phyloP scores from a whole-genome alignment of 2,329 filamentous ascomycete genomes.

The Chaetomium sp. region DNA sequence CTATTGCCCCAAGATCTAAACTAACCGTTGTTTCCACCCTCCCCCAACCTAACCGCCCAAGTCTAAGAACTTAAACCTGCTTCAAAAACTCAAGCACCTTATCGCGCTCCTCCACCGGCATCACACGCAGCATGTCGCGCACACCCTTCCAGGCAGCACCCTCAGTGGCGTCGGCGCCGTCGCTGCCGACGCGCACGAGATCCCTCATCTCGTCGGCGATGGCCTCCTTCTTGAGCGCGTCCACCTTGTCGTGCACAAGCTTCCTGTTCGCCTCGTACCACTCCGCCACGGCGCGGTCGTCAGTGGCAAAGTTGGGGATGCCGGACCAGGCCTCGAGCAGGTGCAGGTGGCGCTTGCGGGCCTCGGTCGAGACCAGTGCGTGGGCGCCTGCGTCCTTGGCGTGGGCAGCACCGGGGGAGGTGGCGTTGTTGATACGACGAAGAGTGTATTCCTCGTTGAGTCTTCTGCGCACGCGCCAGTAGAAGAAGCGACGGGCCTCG shows the following conservation, averaged over 20 bases:
- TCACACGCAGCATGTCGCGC: conserved; percentile 78
- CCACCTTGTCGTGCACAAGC: conserved; percentile 79
- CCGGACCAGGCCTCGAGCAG: conserved; percentile 82
- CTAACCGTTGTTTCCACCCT: neutral
- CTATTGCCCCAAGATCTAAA: neutral
- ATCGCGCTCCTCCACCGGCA: conserved; percentile 88
- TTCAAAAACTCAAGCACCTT: conserved; percentile 66
- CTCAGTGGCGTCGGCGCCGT: conserved; percentile 63
- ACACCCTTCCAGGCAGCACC: conserved; percentile 80
- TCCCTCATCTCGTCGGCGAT: conserved; percentile 67
- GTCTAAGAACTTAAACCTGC: conserved; percentile 25
- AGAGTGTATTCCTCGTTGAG: conserved; percentile 97
- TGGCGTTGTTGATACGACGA: conserved; percentile 71
- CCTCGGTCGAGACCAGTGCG: conserved; percentile 44
- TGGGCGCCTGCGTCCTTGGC: conserved; percentile 44
- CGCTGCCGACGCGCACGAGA: conserved; percentile 68
- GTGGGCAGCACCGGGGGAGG: conserved; percentile 42
- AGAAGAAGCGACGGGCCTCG: conserved; percentile 95
- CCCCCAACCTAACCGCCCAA: neutral
- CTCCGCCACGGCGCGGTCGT: conserved; percentile 80
- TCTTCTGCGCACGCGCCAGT: conserved; percentile 97
- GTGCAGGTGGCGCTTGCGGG: conserved; percentile 68
- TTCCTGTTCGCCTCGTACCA: conserved; percentile 98
- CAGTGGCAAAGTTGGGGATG: conserved; percentile 72
- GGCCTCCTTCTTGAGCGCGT: conserved; percentile 74